Conservation (phyloP, 116 monocot species). For the Cymodocea nodosa region DNA sequence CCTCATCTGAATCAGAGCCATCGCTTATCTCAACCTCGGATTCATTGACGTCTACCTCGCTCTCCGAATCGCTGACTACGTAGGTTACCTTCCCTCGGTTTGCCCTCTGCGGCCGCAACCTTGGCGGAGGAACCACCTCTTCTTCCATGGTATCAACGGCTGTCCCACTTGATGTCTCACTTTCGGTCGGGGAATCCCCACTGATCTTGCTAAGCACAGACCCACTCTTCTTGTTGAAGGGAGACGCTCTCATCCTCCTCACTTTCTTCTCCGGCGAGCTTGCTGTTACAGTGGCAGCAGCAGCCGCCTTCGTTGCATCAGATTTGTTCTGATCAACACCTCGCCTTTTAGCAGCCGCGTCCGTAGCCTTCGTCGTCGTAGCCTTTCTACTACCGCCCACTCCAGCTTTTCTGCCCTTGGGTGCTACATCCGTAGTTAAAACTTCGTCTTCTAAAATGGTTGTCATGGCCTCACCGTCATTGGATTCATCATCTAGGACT, state of each 20-base stretch:
- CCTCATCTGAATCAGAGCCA: conserved; percentile 16
- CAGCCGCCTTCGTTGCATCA: conserved; percentile 34
- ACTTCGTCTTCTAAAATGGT: conserved; percentile 25
- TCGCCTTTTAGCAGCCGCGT: conserved; percentile 24
- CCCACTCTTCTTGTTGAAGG: conserved; percentile 91
- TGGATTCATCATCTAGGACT: conserved; percentile 17
- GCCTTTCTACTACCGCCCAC: conserved; percentile 26
- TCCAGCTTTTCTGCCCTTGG: conserved; percentile 26
- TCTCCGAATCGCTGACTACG: conserved; percentile 26
- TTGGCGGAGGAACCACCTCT: background rate
- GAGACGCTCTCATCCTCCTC: conserved; percentile 78
- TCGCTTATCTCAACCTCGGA: conserved; percentile 34
- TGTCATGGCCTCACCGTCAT: conserved; percentile 8
- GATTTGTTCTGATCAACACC: conserved; percentile 12
- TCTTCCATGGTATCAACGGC: background rate
- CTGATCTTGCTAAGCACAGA: conserved; percentile 21
- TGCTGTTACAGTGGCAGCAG: conserved; percentile 9
- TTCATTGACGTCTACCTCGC: conserved; percentile 19
- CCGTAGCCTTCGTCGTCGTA: conserved; percentile 21
- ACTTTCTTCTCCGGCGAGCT: conserved; percentile 83
- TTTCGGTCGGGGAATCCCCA: background rate
- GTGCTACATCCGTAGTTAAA: conserved; percentile 11
- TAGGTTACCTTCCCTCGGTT: conserved; percentile 21
- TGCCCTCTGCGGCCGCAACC: conserved; percentile 37
- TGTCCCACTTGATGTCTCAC: background rate